Base-by-base conservation (phyloP, 148 eudicot genomes). In the Chenopodium formosanum region DNA sequence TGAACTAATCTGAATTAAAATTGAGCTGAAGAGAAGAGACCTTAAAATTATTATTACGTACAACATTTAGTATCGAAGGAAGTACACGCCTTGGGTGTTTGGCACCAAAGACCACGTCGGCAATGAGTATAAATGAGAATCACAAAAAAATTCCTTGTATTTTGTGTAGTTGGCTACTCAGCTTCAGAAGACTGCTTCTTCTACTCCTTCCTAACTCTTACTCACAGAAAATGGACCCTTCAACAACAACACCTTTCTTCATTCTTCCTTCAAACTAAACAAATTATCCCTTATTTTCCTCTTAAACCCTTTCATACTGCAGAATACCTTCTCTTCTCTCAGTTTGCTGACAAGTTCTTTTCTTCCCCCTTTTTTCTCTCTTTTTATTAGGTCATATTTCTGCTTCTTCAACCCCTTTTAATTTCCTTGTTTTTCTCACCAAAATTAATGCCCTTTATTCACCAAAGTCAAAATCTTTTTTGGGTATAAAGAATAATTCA, bases 341-440 rank as follows among this genome's bases (percentile, higher is more conserved):
- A 40, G 34, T 69, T 74, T 29, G 86, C 78, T 84, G 73, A 74
- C 82, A 79, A 34, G 83, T 87, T 87, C 69, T 82, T 87, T 79
- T 87, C 87, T 66, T 27, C 12, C 67, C 78, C 31, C 19, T 50
- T 10, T 10, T 10, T 52, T 25, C 25, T 70, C 48, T 62, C 29
- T 14, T 2, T 84, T 34, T 58, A 83, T 87, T 90, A 87, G 92
- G 88, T 90, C 93, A 85, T 82, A 80, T 87, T 88, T 91, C 89
- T 74, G 40, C 82, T 67, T 81, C 78, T 50, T 81, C 48, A 80
- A 37, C 56, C 82, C 58, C 74, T 64, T 73, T 31, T 64, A 47
- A 83, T 82, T 79, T 79, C 81, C 76, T 58, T 10, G 37, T 46
- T 10, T 63, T 71, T 67, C 75, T 72, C 65, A 31, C 73, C 80